Evolutionary conservation across 192 early-diverging fungal genomes (phyloP).

Genomic region (Lobosporangium transversale): DNA sequence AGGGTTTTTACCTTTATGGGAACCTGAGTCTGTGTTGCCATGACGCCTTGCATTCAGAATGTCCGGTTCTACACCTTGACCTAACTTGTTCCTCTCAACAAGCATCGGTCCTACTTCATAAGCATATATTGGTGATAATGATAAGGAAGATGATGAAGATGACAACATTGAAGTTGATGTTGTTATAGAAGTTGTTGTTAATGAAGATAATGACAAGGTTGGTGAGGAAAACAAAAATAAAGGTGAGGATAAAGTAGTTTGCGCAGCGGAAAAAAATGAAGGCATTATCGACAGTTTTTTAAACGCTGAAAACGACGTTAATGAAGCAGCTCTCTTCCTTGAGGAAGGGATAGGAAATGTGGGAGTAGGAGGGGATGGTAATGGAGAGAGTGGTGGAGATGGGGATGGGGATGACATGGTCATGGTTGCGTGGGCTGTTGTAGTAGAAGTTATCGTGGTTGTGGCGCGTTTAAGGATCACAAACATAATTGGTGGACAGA

Average conservation of each 20-base stretch:
- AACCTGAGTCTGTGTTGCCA: neutral
- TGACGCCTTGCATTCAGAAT: neutral
- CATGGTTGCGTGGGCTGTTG: neutral
- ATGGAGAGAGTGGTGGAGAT: neutral
- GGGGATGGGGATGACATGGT: neutral
- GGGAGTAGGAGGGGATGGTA: neutral
- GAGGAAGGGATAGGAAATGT: neutral
- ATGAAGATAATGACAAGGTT: no score
- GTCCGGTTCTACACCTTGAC: neutral
- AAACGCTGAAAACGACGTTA: neutral
- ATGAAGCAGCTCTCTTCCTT: neutral
- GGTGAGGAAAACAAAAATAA: neutral
- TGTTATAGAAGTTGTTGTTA: no score
- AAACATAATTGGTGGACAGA: no score
- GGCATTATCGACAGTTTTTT: neutral
- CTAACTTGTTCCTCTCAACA: neutral
- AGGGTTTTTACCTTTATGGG: no score
- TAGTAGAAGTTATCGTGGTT: neutral
- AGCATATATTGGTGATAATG: neutral
- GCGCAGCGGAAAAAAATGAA: neutral
- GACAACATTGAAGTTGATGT: no score
- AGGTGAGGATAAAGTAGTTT: neutral
- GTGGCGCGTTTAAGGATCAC: neutral
- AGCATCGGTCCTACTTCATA: neutral
- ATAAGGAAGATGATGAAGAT: neutral